A percentile compares a stretch with the other conserved stretches of the same genome.
Conservation (phyloP, 805 yeast genomes). For the Jamesozyma rosinii region DNA sequence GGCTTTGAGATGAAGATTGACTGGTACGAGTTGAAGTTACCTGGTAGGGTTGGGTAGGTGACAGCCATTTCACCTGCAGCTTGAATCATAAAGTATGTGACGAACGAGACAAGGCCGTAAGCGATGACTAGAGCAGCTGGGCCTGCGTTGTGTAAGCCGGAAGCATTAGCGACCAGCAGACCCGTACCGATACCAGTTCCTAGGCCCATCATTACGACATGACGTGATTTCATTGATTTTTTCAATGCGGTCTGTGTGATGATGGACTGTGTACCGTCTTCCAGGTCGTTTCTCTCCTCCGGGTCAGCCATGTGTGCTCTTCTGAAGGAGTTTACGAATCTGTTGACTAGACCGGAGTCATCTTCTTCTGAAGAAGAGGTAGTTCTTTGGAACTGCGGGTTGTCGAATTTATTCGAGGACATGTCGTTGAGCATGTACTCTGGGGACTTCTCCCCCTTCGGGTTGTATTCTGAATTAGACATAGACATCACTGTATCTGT, state of each 20-base stretch:
- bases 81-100: slow-evolving; percentile 49
- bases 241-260: slow-evolving; percentile 10
- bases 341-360: not conserved
- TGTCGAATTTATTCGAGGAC: slow-evolving; percentile 2
- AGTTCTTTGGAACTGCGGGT: slow-evolving; percentile 1
- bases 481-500: not conserved
- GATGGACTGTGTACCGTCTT: slow-evolving; percentile 14
- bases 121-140: slow-evolving; percentile 44
- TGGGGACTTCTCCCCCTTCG: slow-evolving; percentile 5
- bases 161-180: slow-evolving; percentile 47
- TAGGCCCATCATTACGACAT: slow-evolving; percentile 65
- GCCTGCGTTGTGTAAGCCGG: slow-evolving; percentile 37
- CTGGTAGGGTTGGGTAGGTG: slow-evolving; percentile 33
- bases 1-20: slow-evolving; percentile 50
- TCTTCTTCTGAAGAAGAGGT: not conserved
- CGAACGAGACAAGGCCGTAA: slow-evolving; percentile 46
- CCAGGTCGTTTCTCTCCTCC: slow-evolving; percentile 11
- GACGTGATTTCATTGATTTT: slow-evolving; percentile 31
- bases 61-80: slow-evolving; percentile 40
- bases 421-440: slow-evolving; percentile 2
- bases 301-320: slow-evolving; percentile 10
- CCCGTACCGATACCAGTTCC: slow-evolving; percentile 84
- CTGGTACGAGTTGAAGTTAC: slow-evolving; percentile 35
- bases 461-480: not conserved
- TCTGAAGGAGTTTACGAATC: slow-evolving; percentile 20